phyloP scores from a whole-genome alignment of 306 rosid species.

The Vigna trinervia region DNA sequence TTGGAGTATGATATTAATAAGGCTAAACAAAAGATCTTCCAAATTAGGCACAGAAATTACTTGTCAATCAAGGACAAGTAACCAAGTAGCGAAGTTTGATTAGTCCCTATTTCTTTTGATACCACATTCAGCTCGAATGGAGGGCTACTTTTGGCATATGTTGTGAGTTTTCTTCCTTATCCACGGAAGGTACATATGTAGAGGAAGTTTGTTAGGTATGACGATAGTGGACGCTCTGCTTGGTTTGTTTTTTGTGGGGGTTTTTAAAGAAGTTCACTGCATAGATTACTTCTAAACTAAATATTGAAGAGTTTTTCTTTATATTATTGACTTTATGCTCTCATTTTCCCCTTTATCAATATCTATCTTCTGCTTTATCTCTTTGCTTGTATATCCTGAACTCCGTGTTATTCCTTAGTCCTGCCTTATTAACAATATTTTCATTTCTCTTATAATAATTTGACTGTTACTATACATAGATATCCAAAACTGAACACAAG shows the following conservation, averaged over 20 bases:
- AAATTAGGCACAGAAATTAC: neutral
- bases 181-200: constrained; percentile 1
- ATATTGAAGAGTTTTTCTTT: neutral
- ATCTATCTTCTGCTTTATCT: neutral
- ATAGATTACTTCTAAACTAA: constrained; percentile 1
- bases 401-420: neutral
- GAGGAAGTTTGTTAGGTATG: constrained; percentile 31
- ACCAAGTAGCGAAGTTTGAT: neutral
- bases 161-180: neutral
- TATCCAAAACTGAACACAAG: constrained; percentile 6
- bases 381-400: neutral
- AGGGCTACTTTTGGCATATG: neutral
- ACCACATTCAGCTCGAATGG: constrained; percentile 10
- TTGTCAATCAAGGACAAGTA: neutral
- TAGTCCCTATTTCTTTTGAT: neutral
- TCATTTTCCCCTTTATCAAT: neutral
- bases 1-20: neutral
- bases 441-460: neutral
- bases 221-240: constrained; percentile 8
- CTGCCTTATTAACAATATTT: neutral
- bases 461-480: constrained; percentile 5
- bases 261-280: neutral
- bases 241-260: constrained; percentile 18
- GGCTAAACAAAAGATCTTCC: neutral
- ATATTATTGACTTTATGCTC: neutral